A percentile compares a stretch with the other conserved stretches of the same genome.
Conservation (phyloP, 257 asterid species). For the Henckelia pumila region DNA sequence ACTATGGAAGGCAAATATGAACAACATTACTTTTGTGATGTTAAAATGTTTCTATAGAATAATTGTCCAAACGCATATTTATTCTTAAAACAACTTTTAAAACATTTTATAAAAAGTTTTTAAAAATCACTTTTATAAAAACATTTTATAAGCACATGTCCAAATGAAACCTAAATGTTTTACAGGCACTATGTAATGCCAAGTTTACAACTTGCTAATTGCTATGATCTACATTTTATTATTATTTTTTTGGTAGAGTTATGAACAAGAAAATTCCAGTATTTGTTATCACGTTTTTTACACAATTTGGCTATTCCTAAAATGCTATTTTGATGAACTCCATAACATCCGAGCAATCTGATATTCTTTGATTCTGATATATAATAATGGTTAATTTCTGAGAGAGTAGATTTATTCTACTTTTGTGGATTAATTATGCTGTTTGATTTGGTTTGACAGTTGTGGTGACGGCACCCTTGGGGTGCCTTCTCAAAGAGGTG, state of each 20-base stretch:
- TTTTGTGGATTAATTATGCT: slow-evolving; percentile 20
- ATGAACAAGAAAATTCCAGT: background rate
- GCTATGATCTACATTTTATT: background rate
- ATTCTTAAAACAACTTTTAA: too few relatives aligned
- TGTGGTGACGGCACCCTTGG: slow-evolving; percentile 98
- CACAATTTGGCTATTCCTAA: slow-evolving; percentile 12
- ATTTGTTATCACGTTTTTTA: background rate
- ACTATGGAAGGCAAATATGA: too few relatives aligned
- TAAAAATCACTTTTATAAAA: too few relatives aligned
- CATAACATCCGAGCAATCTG: background rate
- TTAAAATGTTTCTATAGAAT: too few relatives aligned
- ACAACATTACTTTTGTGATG: too few relatives aligned
- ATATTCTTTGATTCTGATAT: slow-evolving; percentile 17
- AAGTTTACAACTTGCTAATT: background rate
- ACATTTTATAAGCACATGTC: too few relatives aligned
- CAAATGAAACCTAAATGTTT: too few relatives aligned
- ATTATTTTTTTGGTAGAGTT: slow-evolving; percentile 1
- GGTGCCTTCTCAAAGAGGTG: slow-evolving; percentile 81
- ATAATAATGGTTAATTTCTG: slow-evolving; percentile 18
- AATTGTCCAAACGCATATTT: too few relatives aligned
- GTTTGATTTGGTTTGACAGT: slow-evolving; percentile 49
- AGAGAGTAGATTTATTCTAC: background rate
- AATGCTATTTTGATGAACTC: background rate
- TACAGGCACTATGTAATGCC: background rate
- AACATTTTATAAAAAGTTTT: too few relatives aligned